Percentiles rank a stretch among this genome's conserved stretches.
Conservation (phyloP, 225 moss, liverwort and hornwort species). For the Physcomitrellopsis africana region DNA sequence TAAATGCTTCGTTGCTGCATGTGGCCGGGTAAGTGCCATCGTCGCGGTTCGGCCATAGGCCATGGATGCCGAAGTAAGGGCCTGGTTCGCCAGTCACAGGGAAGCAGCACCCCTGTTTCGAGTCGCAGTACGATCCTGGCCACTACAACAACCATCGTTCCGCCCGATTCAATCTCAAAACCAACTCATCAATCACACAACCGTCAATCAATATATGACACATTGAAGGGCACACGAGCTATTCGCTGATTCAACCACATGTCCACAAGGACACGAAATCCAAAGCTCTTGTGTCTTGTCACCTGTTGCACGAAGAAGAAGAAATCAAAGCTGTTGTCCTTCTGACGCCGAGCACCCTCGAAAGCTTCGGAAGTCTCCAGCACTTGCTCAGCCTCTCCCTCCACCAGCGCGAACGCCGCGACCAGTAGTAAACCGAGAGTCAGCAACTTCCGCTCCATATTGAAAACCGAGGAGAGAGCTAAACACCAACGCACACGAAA, state of each 20-base stretch:
- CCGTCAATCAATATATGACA: neutral
- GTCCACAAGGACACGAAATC: no score
- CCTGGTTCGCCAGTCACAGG: constrained; percentile 65
- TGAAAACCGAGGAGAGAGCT: neutral
- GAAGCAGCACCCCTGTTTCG: constrained; percentile 68
- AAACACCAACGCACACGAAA: no score
- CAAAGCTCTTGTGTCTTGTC: neutral
- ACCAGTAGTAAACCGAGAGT: constrained; percentile 13
- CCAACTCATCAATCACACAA: neutral
- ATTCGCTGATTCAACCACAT: neutral
- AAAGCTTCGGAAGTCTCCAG: constrained; percentile 7
- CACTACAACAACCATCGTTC: constrained; percentile 52
- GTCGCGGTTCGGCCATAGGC: constrained; percentile 85
- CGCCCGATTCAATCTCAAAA: neutral
- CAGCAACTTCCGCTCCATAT: constrained; percentile 33
- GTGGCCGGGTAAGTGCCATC: constrained; percentile 63
- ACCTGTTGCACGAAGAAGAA: constrained; percentile 57
- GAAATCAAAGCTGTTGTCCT: constrained; percentile 40
- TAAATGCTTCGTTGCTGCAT: constrained; percentile 53
- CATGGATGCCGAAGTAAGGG: constrained; percentile 77
- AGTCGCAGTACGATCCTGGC: constrained; percentile 87
- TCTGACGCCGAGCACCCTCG: neutral
- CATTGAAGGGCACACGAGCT: neutral
- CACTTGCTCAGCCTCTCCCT: neutral
- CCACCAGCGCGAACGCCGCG: constrained; percentile 4